Evolutionary conservation across 2,329 filamentous ascomycete genomes (phyloP).

Genomic region (Fusarium ambrosium): DNA sequence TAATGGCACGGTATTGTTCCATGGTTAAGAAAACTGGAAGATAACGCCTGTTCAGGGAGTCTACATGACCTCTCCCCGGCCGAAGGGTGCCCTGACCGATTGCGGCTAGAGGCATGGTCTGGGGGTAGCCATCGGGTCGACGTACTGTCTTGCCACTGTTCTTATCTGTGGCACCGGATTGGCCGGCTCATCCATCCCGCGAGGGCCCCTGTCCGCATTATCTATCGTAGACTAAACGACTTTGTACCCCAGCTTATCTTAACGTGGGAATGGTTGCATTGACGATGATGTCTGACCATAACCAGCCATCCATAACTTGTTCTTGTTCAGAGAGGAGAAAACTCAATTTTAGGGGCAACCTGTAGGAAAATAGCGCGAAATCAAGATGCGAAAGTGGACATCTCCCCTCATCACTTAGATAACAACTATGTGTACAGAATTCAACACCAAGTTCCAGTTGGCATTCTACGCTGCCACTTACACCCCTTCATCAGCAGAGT

Average conservation of each 20-base stretch:
- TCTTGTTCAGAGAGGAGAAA: neutral
- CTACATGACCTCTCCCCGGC: neutral
- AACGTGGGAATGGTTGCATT: slow-evolving; percentile 19
- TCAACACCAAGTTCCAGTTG: neutral
- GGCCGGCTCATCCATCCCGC: neutral
- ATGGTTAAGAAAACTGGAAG: neutral
- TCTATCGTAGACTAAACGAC: slow-evolving; percentile 16
- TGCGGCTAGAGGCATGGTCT: slow-evolving; percentile 24
- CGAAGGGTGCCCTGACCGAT: slow-evolving; percentile 5
- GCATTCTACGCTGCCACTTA: neutral
- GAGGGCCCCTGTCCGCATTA: slow-evolving; percentile 26
- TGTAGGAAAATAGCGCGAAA: neutral
- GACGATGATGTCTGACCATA: neutral
- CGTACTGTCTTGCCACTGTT: neutral
- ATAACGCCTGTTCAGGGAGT: neutral
- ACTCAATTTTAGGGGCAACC: too few species aligned
- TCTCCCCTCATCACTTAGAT: neutral
- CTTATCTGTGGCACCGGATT: slow-evolving; percentile 7
- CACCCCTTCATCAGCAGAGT: neutral
- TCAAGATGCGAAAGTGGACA: neutral
- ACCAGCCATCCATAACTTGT: neutral
- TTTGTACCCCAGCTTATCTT: slow-evolving; percentile 17
- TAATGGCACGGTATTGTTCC: neutral
- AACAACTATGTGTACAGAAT: neutral
- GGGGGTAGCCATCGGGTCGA: neutral